Evolutionary conservation across 2,329 filamentous ascomycete species (phyloP).

Genomic region (Ascochyta viciae-villosae): DNA sequence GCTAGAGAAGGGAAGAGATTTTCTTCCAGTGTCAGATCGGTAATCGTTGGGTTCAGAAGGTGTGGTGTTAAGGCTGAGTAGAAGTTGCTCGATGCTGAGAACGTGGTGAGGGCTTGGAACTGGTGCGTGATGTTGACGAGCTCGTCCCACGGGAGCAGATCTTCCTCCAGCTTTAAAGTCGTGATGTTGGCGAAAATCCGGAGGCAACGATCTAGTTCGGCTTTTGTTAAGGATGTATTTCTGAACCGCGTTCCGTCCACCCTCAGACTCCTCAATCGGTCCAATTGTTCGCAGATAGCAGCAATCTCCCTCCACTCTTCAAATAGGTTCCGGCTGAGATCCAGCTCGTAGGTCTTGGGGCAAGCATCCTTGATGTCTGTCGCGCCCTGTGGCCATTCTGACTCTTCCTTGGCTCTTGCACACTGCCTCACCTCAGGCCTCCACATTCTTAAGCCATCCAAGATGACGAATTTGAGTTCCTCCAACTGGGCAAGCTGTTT

Average conservation of each 20-base stretch:
- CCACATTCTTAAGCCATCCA: constrained; percentile 76
- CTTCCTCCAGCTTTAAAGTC: constrained; percentile 59
- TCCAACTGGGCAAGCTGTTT: constrained; percentile 77
- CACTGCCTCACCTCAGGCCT: constrained; percentile 38
- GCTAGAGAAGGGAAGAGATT: constrained; percentile 70
- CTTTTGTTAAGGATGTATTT: constrained; percentile 32
- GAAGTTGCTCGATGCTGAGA: constrained; percentile 56
- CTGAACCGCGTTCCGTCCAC: constrained; percentile 79
- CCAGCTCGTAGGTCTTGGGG: constrained; percentile 73
- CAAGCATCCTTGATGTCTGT: constrained; percentile 63
- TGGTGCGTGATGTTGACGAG: constrained; percentile 52
- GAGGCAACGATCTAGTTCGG: constrained; percentile 32
- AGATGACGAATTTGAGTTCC: constrained; percentile 79
- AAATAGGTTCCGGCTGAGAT: constrained; percentile 85
- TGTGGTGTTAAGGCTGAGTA: constrained; percentile 41
- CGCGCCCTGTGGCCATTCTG: constrained; percentile 38
- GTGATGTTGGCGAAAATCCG: constrained; percentile 49
- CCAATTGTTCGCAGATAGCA: constrained; percentile 73
- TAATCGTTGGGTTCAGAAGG: constrained; percentile 61
- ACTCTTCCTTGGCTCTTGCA: constrained; percentile 17
- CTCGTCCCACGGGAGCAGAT: constrained; percentile 49
- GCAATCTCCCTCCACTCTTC: constrained; percentile 70
- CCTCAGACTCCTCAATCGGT: constrained; percentile 69
- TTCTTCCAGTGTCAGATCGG: constrained; percentile 72
- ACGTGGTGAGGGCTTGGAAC: constrained; percentile 63